Base-by-base conservation (phyloP, 1,284 basidiomycete genomes). In the Austroboletus novae-zelandiae region DNA sequence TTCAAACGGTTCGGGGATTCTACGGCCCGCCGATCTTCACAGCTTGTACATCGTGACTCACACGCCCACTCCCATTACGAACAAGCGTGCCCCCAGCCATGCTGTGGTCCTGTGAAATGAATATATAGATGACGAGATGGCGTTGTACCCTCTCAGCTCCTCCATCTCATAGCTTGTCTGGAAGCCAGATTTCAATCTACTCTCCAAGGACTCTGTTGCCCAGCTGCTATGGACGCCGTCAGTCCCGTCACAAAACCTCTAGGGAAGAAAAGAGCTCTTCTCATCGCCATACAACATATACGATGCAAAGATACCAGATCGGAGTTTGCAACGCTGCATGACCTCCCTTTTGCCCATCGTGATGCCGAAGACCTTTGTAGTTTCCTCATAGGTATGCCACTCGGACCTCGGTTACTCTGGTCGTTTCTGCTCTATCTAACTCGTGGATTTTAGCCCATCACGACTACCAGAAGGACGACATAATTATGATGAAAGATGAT, bases 401-500 rank as follows among this genome's bases (percentile, higher is more conserved):
- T 23, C 20, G n/a, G n/a, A n/a, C n/a, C 5, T 20, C 20, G 27
- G 27, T 27, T 9, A 27, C 27, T 45, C 8, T 15, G n/a, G 2
- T 27, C 1, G 8, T 17, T 35, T 43, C 20, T 36, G 11, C 40
- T 40, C 17, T 32, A 53, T 46, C 35, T 17, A 41, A 49, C 53
- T 52, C 39, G 52, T 18, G 10, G 5, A 14, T 43, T 35, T 40
- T 9, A 55, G 62, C 39, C 29, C 34, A 50, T 35, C 66, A 64
- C 27, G 56, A 50, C 4, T 75, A 71, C 43, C 32, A 44, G 1
- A 18, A 30, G 3, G 52, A 57, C 18, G 64, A 74, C 29, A 57
- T 74, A 34, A 57, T 52, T 18, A 43, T 66, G 9, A 63, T 74
- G 57, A 55, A 63, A 6, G 72, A 75, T 43, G 52, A 58, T 23